Base-by-base conservation (phyloP, 352 stramenopile genomes). In the Globisporangium lucens region DNA sequence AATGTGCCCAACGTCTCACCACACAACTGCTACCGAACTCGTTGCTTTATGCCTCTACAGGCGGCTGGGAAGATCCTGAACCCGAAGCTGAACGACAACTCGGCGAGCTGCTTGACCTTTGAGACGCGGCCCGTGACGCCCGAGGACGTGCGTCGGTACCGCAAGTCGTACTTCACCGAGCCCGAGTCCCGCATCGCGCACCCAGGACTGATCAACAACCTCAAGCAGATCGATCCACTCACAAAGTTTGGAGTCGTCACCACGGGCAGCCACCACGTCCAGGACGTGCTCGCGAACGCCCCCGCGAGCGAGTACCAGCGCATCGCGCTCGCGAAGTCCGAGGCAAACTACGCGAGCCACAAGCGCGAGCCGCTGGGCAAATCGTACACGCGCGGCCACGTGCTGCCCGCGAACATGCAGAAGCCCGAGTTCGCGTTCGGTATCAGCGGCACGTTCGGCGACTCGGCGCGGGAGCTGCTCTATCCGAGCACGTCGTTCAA, bases 91-190 rank as follows among this genome's bases (percentile, higher is more conserved):
- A 67, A 70, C 52, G 86, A 92, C 35, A 82, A 70, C 33, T 76
- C 87, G 1, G 73, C 67, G 24, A 72, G 62, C 20, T 96, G 87
- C 56, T 68, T 95, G 53, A 79, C 64, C 22, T 83, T 93, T 57
- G 77, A 85, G 29, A 41, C 77, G 8, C 87, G 85, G 20, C 89
- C 85, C 2, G 29, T 65, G 7, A 96, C 89, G 20, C 87, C 89
- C 0, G 85, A 94, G 47, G 75, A 91, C 17, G 75, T 93, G 66
- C 72, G 82, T 9, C 87, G 83, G 33, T 95, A 79, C 73, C 85
- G 87, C 65, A 93, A 93, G 73, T 95, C 87, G 60, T 94, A 94
- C 72, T 94, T 95, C 57, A 76, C 76, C 46, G 87, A 93, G 63
- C 84, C 89, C 0, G 87, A 85, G 24, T 66, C 83, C 35, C 80